Evolutionary conservation across 345 rosid genomes (phyloP), one percentile per base, ranked within the genome.

Genomic region (Murraya paniculata): DNA sequence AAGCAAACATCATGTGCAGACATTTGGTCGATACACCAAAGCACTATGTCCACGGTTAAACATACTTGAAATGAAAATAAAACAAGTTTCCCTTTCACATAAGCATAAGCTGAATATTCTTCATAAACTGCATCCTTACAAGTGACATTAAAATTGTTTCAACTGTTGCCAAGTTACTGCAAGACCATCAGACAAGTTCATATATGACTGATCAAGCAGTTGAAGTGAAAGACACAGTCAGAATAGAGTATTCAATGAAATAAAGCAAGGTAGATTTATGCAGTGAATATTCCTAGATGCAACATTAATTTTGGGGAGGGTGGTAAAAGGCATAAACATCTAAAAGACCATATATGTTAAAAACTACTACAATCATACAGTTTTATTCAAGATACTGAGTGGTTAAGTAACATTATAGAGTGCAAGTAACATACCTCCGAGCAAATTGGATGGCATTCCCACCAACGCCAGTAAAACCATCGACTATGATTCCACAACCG

Each of bases 371-470:
- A 33, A 33, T 65, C 48, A 65, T 30, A 64, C 38, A 19, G 24
- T 36, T 36, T 65, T 65, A n/a, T 75, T 60, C 50, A 64, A 30
- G 41, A 48, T 64, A 38, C 60, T 11, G 45, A 21, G 28, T 31
- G n/a, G 7, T 5, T 13, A 5, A 64, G 31, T 35, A 65, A 65
- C 28, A 79, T 27, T 57, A 67, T 13, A 28, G 48, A 73, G 76
- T 28, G 33, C 21, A 55, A n/a, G 62, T 1, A 74, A 61, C 80
- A 79, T 72, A 93, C 99, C 85, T 81, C 72, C 53, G 77, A 33
- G 98, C 98, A 77, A 95, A 91, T 76, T 93, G 98, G 72, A 96
- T 92, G 36, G 98, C 94, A 87, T 94, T 96, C 76, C 99, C 98
- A 74, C 99, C 99, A 72, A 91, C 98, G 77, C 98, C 99, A 7